Conservation (phyloP, 345 rosid species). For the Euphorbia tirucalli region DNA sequence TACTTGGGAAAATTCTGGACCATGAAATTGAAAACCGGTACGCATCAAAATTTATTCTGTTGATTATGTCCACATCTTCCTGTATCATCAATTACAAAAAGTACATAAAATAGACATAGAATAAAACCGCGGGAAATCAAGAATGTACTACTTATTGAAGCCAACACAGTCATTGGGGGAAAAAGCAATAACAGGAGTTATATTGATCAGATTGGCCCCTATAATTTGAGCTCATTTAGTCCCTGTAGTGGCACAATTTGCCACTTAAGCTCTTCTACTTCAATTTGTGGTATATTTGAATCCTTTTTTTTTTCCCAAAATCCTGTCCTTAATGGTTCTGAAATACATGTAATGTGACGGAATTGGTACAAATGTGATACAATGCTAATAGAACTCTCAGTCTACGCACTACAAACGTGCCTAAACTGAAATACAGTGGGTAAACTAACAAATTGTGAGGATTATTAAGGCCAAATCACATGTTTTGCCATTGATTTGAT, state of each 20-base stretch:
- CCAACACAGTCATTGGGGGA: not conserved
- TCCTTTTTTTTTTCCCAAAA: too few relatives aligned
- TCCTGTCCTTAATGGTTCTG: too few relatives aligned
- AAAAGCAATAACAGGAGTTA: not conserved
- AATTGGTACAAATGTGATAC: too few relatives aligned
- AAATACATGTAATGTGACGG: too few relatives aligned
- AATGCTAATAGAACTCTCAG: too few relatives aligned
- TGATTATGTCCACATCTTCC: conserved; percentile 86
- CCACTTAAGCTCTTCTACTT: not conserved
- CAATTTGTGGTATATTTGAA: too few relatives aligned
- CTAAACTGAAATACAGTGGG: too few relatives aligned
- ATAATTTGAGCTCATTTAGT: not conserved
- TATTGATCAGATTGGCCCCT: not conserved
- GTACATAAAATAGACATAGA: not conserved
- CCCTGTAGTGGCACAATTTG: not conserved
- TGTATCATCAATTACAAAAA: conserved; percentile 28
- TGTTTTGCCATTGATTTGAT: too few relatives aligned
- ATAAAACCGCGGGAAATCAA: not conserved
- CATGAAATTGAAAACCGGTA: conserved; percentile 97
- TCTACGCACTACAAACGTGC: too few relatives aligned
- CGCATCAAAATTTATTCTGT: conserved; percentile 77
- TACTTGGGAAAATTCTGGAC: conserved; percentile 97
- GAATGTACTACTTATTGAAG: not conserved
- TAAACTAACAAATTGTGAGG: too few relatives aligned
- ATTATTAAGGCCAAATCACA: too few relatives aligned